Percentiles rank a stretch among this genome's conserved stretches.
Conservation (phyloP, 169 alveolate genomes). For the Plasmodium gonderi region DNA sequence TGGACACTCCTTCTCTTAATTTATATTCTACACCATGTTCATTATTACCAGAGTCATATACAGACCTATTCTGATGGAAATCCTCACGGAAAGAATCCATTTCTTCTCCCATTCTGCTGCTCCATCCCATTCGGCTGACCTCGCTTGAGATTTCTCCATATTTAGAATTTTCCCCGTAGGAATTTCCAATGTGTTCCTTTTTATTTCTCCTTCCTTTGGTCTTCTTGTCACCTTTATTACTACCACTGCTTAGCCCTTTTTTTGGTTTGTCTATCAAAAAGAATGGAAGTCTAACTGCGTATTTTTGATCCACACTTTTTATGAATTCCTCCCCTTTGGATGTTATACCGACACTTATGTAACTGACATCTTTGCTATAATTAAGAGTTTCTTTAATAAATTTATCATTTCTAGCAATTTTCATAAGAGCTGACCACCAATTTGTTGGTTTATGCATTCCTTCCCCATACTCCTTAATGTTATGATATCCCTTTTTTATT, state of each 20-base stretch:
- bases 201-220: not conserved
- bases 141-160: no score
- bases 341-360: conserved; percentile 52
- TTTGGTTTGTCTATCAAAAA: not conserved
- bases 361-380: conserved; percentile 29
- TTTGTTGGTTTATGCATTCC: conserved; percentile 22
- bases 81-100: no score
- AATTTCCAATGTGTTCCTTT: not conserved
- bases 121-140: no score
- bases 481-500: conserved; percentile 55
- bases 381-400: conserved; percentile 38
- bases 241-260: not conserved
- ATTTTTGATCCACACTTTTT: not conserved
- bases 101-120: no score
- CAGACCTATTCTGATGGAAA: no score
- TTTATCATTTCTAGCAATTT: conserved; percentile 61
- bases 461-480: conserved; percentile 55
- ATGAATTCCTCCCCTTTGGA: conserved; percentile 50
- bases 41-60: no score
- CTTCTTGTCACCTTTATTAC: conserved; percentile 13
- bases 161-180: not conserved
- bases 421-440: conserved; percentile 73
- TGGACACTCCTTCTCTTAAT: no score
- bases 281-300: conserved; percentile 18
- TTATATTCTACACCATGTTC: no score